These are phyloP conservation scores for Sphagnum tenellum DNA, from an alignment of 225 moss, liverwort and hornwort species.

Conservation along the genomic window DNA sequence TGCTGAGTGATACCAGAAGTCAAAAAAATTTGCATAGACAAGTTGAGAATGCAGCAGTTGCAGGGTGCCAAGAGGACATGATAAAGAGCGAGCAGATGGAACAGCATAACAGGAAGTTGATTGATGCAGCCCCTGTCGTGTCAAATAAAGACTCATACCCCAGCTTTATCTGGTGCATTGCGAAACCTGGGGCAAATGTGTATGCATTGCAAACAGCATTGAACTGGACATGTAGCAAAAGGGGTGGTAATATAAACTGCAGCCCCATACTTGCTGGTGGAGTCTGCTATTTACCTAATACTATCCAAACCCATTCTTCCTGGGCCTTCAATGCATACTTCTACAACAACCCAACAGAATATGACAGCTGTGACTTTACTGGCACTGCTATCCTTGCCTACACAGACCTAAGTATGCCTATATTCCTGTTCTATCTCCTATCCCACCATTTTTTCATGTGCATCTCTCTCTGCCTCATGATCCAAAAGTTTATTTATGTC, in stretches of 20 bases:
- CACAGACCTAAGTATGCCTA: conserved; percentile 34
- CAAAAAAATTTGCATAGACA: too few species aligned
- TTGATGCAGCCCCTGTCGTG: too few species aligned
- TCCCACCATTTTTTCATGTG: too few species aligned
- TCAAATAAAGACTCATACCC: not conserved
- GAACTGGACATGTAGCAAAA: conserved; percentile 33
- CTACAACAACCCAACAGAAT: conserved; percentile 32
- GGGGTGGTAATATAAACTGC: conserved; percentile 15
- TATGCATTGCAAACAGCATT: conserved; percentile 32
- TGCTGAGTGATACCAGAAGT: too few species aligned
- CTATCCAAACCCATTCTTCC: conserved; percentile 42
- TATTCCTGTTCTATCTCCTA: too few species aligned
- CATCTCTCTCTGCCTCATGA: not conserved
- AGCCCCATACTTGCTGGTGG: conserved; percentile 15
- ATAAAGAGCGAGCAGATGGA: too few species aligned
- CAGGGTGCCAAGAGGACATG: too few species aligned
- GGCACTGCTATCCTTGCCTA: conserved; percentile 39
- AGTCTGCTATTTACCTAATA: conserved; percentile 23
- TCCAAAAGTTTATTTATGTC: not conserved
- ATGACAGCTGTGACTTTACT: conserved; percentile 43
- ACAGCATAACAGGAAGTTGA: too few species aligned
- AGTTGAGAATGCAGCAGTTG: too few species aligned
- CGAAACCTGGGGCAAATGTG: conserved; percentile 17
- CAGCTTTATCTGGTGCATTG: conserved; percentile 47
- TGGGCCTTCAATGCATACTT: conserved; percentile 53